These are phyloP conservation scores for Eudorina sp. DNA, from an alignment of 139 green algal genomes.

Conservation along the genomic window DNA sequence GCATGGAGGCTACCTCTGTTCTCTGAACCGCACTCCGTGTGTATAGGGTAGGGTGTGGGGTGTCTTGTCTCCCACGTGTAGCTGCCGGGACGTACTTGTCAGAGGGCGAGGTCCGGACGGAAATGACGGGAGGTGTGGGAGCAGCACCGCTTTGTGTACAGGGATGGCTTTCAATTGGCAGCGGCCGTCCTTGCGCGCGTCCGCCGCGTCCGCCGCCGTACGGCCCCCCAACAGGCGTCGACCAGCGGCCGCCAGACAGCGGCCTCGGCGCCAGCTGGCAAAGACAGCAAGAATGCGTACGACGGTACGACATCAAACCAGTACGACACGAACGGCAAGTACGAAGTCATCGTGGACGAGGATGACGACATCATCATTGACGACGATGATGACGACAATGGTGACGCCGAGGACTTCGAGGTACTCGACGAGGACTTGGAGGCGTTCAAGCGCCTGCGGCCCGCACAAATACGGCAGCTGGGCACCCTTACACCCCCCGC, in stretches of 20 bases:
- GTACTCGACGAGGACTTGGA: constrained; percentile 50
- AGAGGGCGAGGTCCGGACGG: too few relatives aligned
- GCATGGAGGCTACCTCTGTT: too few relatives aligned
- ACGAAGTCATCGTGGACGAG: constrained; percentile 34
- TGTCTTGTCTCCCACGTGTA: too few relatives aligned
- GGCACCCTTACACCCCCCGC: too few relatives aligned
- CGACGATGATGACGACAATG: constrained; percentile 50
- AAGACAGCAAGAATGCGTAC: neutral
- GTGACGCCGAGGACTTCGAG: constrained; percentile 38
- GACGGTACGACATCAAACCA: neutral
- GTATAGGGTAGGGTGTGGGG: too few relatives aligned
- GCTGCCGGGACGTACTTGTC: too few relatives aligned
- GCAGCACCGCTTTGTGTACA: too few relatives aligned
- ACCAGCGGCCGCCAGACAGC: neutral
- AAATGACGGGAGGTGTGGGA: too few relatives aligned
- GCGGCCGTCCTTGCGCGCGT: too few relatives aligned
- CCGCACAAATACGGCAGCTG: neutral
- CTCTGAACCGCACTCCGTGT: too few relatives aligned
- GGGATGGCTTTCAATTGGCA: too few relatives aligned
- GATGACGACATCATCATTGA: constrained; percentile 42
- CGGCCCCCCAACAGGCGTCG: constrained; percentile 29
- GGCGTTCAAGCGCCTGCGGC: constrained; percentile 45
- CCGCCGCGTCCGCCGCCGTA: too few relatives aligned
- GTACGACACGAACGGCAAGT: neutral
- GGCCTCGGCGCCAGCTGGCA: neutral